Base-by-base conservation (phyloP, 257 asterid genomes). In the Marsdenia floribunda region DNA sequence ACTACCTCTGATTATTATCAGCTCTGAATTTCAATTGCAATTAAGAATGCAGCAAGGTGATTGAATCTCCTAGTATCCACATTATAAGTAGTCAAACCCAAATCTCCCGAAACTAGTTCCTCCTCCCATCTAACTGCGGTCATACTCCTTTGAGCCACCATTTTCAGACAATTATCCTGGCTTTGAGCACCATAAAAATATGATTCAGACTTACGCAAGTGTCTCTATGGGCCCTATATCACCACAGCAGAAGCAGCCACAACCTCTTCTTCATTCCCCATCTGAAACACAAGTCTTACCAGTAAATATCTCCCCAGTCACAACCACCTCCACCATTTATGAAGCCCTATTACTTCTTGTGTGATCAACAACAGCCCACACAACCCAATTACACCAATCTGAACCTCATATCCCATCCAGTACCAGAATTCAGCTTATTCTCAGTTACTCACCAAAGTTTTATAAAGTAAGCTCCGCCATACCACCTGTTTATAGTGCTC, bases 101-200 rank as follows among this genome's bases (percentile, higher is more conserved):
- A 53, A 54, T 73, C 85, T 75, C 68, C 58, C 83, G 72, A 29
- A 22, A 40, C 80, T 79, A 74, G 70, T 64, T 70, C 77, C 72
- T 40, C 78, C 54, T 70, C 75, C 9, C 73, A 77, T 33, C 75
- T 80, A 16, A 70, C 88, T 84, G 68, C 86, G 88, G 70, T 80
- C 93, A 19, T 87, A 92, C 88, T 88, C 87, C 70, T 83, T 94
- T 50, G 93, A 93, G 12, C 92, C 93, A 74, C 94, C 92, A 6
- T 87, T 73, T 82, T 74, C 92, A 26, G 77, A 97, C 75, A 82
- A 49, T 26, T 83, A 83, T 80, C 50, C 86, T 16, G 80, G 87
- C 52, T 58, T 88, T 38, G 14, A 85, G 65, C 84, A 82, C 65
- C 86, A 29, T 89, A 82, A 14, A 76, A 79, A 58, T 76, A 91